Evolutionary conservation across 352 stramenopile species (phyloP).

Genomic region (Phytophthora idaei): DNA sequence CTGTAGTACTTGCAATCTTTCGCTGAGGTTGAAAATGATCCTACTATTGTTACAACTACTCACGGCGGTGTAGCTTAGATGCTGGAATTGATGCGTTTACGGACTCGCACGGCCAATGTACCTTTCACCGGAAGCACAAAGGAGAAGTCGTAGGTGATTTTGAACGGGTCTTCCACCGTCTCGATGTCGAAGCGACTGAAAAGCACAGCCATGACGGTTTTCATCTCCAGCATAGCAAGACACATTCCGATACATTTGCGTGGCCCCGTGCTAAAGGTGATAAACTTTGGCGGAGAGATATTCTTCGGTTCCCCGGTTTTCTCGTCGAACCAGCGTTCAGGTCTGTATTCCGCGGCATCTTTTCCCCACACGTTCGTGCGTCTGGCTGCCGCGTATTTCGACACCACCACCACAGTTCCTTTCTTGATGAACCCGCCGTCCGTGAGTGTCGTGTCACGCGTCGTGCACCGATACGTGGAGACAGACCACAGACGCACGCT

Average conservation of each 20-base stretch:
- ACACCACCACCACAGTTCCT: constrained; percentile 52
- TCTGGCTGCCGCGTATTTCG: constrained; percentile 51
- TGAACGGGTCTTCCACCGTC: constrained; percentile 32
- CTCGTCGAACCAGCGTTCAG: constrained; percentile 62
- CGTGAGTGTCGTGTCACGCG: constrained; percentile 47
- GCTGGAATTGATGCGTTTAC: constrained; percentile 1
- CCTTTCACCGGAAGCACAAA: constrained; percentile 47
- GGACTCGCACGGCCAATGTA: constrained; percentile 28
- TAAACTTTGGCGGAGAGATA: constrained; percentile 48
- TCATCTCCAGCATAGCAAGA: constrained; percentile 57
- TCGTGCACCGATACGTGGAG: constrained; percentile 19
- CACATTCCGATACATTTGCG: constrained; percentile 65
- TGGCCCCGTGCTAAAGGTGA: constrained; percentile 54
- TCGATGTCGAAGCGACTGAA: constrained; percentile 50
- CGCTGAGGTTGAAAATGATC: constrained; percentile 1
- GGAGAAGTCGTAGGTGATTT: constrained; percentile 46
- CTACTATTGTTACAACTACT: not conserved
- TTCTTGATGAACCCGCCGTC: constrained; percentile 58
- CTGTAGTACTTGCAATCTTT: not conserved
- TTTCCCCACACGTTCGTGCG: constrained; percentile 51
- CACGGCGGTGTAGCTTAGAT: not conserved
- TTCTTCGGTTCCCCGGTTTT: constrained; percentile 32
- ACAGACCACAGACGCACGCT: constrained; percentile 57
- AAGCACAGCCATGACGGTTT: constrained; percentile 44
- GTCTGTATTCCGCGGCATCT: constrained; percentile 43